Evolutionary conservation across 148 eudicot genomes (phyloP).

Genomic region (Beta vulgaris): DNA sequence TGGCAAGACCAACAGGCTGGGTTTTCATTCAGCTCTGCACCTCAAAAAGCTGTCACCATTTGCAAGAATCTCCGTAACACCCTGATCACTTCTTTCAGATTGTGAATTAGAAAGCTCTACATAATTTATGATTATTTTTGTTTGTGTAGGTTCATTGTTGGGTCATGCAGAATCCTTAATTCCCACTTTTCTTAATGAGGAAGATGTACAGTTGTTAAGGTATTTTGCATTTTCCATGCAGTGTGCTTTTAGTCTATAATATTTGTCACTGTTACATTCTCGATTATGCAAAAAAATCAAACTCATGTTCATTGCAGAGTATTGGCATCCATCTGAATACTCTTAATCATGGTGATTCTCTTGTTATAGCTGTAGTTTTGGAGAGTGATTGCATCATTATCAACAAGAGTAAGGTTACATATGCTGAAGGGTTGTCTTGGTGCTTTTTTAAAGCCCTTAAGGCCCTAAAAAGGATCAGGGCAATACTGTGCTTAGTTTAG

Average conservation of each 20-base stretch:
- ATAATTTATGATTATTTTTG: constrained; percentile 21
- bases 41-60: constrained; percentile 52
- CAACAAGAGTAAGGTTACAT: background rate
- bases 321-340: background rate
- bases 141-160: constrained; percentile 73
- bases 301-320: background rate
- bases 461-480: too few species aligned
- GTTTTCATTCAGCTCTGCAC: constrained; percentile 31
- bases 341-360: background rate
- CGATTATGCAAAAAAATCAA: background rate
- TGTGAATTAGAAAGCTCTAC: background rate
- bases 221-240: constrained; percentile 23
- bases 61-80: constrained; percentile 68
- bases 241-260: background rate
- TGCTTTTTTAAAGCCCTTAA: background rate
- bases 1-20: constrained; percentile 38
- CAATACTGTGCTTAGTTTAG: background rate
- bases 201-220: constrained; percentile 95
- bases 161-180: constrained; percentile 87
- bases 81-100: constrained; percentile 3
- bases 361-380: background rate
- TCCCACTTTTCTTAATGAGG: constrained; percentile 74
- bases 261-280: background rate
- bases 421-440: background rate
- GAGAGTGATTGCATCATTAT: background rate